phyloP scores from a whole-genome alignment of 805 yeast genomes.

The Barnettozyma populi region DNA sequence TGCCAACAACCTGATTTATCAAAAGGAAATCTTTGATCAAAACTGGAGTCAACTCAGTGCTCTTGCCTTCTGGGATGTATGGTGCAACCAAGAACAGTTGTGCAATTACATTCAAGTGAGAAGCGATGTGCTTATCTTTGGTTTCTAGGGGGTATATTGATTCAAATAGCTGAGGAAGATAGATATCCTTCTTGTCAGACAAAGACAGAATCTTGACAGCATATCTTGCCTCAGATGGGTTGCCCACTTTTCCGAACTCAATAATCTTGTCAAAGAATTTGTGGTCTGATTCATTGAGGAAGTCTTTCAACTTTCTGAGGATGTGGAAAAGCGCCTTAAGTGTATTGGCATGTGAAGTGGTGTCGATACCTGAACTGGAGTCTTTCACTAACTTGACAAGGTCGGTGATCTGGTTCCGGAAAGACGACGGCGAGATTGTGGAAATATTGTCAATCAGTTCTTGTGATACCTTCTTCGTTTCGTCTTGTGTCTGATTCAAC shows the following conservation, averaged over 20 bases:
- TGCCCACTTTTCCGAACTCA: constrained; percentile 44
- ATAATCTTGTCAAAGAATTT: constrained; percentile 40
- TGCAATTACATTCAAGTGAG: constrained; percentile 55
- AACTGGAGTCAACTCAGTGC: constrained; percentile 53
- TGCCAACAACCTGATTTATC: constrained; percentile 37
- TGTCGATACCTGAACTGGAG: constrained; percentile 20
- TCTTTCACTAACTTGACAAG: constrained; percentile 37
- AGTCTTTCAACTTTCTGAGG: constrained; percentile 43
- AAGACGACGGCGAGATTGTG: constrained; percentile 51
- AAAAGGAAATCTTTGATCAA: constrained; percentile 60
- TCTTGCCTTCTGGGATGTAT: constrained; percentile 41
- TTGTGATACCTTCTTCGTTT: constrained; percentile 35
- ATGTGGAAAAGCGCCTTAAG: constrained; percentile 59
- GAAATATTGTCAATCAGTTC: constrained; percentile 58
- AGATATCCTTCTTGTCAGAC: constrained; percentile 36
- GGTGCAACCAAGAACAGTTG: constrained; percentile 51
- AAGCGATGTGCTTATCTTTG: constrained; percentile 35
- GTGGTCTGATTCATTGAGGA: constrained; percentile 37
- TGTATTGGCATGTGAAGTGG: constrained; percentile 25
- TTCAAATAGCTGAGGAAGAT: constrained; percentile 34
- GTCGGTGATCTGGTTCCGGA: constrained; percentile 52
- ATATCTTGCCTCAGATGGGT: constrained; percentile 58
- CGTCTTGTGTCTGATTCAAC: constrained; percentile 27
- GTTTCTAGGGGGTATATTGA: constrained; percentile 47
- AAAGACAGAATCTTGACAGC: constrained; percentile 53